Evolutionary conservation across 805 yeast genomes (phyloP).

Genomic region (Sugiyamaella chiloensis): DNA sequence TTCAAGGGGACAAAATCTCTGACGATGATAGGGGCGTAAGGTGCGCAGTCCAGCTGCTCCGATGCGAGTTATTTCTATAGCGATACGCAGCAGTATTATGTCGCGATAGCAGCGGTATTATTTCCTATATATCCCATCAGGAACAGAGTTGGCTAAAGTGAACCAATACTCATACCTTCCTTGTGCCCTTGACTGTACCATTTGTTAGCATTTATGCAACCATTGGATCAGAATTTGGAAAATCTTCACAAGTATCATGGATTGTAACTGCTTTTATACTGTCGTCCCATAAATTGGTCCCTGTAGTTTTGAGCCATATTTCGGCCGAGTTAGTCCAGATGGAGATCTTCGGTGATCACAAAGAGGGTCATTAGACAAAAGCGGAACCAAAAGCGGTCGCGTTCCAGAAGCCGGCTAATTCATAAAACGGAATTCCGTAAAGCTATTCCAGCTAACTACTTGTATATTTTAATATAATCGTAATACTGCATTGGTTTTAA

Average conservation of each 20-base stretch:
- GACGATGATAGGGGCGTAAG: slow-evolving; percentile 23
- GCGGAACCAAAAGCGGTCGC: too few relatives aligned
- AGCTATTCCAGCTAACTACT: too few relatives aligned
- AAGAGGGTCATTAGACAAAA: too few relatives aligned
- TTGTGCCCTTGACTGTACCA: slow-evolving; percentile 40
- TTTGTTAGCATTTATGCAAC: slow-evolving; percentile 49
- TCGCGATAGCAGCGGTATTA: background rate
- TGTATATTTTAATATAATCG: too few relatives aligned
- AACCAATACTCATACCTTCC: background rate
- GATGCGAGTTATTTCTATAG: background rate
- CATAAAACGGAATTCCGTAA: too few relatives aligned
- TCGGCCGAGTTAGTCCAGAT: too few relatives aligned
- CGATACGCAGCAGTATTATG: background rate
- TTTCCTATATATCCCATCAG: background rate
- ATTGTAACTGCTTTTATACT: slow-evolving; percentile 62
- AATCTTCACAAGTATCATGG: slow-evolving; percentile 53
- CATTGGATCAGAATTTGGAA: slow-evolving; percentile 48
- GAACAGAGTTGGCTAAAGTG: too few relatives aligned
- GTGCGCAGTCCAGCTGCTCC: background rate
- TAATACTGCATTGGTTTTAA: too few relatives aligned
- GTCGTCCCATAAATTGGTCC: slow-evolving; percentile 62
- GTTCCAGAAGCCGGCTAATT: too few relatives aligned
- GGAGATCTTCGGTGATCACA: too few relatives aligned
- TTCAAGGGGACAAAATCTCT: slow-evolving; percentile 33
- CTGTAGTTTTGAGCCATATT: too few relatives aligned